Conservation (phyloP, 805 yeast species). For the Barnettozyma siamensis region DNA sequence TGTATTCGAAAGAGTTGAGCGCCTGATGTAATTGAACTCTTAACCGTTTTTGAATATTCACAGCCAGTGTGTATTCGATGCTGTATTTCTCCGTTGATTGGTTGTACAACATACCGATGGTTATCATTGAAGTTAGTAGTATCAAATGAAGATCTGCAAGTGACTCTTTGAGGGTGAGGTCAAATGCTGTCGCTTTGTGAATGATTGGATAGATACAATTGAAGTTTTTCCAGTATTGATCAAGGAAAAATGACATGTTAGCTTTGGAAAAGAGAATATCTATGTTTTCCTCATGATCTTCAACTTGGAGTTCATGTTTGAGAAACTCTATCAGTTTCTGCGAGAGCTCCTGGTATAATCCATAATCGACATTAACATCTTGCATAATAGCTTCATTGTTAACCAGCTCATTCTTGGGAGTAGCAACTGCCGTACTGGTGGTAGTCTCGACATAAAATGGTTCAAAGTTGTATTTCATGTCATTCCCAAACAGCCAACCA, state of each 20-base stretch:
- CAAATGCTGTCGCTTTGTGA: conserved; percentile 28
- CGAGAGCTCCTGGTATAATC: conserved; percentile 1
- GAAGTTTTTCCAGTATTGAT: conserved; percentile 32
- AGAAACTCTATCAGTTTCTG: background rate
- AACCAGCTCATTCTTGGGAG: background rate
- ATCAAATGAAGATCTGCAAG: conserved; percentile 4
- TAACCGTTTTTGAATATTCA: conserved; percentile 19
- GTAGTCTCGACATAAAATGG: background rate
- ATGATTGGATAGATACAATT: conserved; percentile 34
- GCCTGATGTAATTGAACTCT: conserved; percentile 13
- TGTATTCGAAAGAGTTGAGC: conserved; percentile 9
- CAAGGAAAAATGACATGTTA: conserved; percentile 18
- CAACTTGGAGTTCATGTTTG: background rate
- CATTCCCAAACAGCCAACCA: conserved; percentile 23
- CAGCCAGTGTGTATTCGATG: background rate
- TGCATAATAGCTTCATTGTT: background rate
- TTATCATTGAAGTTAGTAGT: conserved; percentile 15
- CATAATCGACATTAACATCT: background rate
- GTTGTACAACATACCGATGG: conserved; percentile 1
- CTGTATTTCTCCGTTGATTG: background rate
- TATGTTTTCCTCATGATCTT: background rate
- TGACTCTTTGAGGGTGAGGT: conserved; percentile 1
- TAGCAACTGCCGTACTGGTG: background rate
- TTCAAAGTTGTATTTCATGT: background rate
- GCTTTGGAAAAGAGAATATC: conserved; percentile 4